Base-by-base conservation (phyloP, 495 filamentous ascomycete species). In the Elaphomyces granulatus region DNA sequence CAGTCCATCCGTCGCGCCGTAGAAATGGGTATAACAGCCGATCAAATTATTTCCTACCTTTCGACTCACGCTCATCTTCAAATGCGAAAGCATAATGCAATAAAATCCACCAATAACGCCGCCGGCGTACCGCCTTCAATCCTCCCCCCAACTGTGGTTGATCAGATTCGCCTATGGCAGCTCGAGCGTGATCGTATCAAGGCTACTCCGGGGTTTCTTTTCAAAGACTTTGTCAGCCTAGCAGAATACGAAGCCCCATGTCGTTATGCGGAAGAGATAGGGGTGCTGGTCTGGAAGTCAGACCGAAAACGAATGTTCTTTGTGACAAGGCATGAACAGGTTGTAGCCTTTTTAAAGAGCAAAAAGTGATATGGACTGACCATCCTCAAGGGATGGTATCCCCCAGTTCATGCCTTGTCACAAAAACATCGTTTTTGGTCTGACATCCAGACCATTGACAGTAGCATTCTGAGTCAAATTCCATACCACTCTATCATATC, bases 151-250 rank as follows among this genome's bases (percentile, higher is more conserved):
- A 96, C 92, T 0, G 92, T 98, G 18, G 83, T 95, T 32, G 90
- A 98, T 64, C 90, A 98, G 63, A 95, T 98, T 45, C 70, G 87
- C 4, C 72, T 98, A 8, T 98, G 90, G 90, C 90, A 98, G 64
- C 80, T 94, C 37, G 92, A 98, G 55, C 81, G 86, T 20, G 92
- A 98, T 55, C 72, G 90, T 37, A 88, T 96, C 68, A 78, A 78
- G 53, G 70, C 80, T 3, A 86, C 76, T 8, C 56, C 68, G 3
- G 90, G 90, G 2, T 95, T 81, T 55, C 54, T 95, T 21, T 94
- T 98, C 69, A 81, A 80, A 45, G 88, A 95, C 32, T 94, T 96
- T 50, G 74, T 74, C 38, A 77, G 59, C 36, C 56, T 68, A 34
- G 70, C 74, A 15, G 92, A 94, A 49, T 98, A 90, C 49, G 72